A percentile compares a stretch with the other conserved stretches of the same genome.
Conservation (phyloP, 345 rosid genomes). For the Clausena lansium region DNA sequence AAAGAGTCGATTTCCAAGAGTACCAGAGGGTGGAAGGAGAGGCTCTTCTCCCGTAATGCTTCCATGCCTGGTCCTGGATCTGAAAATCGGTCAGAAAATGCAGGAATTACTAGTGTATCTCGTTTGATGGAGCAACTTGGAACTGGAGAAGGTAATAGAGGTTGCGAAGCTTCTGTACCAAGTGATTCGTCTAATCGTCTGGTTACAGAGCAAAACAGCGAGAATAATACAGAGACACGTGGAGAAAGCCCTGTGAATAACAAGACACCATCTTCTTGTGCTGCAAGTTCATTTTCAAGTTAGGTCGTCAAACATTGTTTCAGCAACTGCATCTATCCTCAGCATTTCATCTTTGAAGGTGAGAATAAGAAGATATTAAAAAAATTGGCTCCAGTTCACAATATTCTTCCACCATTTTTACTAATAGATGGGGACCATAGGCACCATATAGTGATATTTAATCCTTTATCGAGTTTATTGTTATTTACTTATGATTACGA, state of each 20-base stretch:
- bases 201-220: constrained; percentile 30
- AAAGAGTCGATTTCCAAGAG: constrained; percentile 64
- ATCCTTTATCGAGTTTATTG: not conserved
- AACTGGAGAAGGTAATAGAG: constrained; percentile 34
- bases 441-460: too few relatives aligned
- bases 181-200: constrained; percentile 22
- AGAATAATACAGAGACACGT: constrained; percentile 14
- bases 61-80: constrained; percentile 42
- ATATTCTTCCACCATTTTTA: not conserved
- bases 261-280: constrained; percentile 25
- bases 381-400: not conserved
- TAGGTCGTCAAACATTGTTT: constrained; percentile 24
- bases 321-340: constrained; percentile 37
- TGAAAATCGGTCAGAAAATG: constrained; percentile 53
- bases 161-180: constrained; percentile 30
- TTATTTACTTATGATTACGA: not conserved
- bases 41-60: constrained; percentile 53
- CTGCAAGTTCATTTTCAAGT: constrained; percentile 36
- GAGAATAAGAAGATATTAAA: constrained; percentile 7
- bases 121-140: constrained; percentile 45
- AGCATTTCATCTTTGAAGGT: constrained; percentile 52
- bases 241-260: constrained; percentile 27
- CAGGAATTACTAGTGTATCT: constrained; percentile 50
- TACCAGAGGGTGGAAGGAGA: constrained; percentile 76
- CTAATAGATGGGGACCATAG: not conserved